Evolutionary conservation across 23 red algal genomes (phyloP).

Genomic region (Pyropia yezoensis): DNA sequence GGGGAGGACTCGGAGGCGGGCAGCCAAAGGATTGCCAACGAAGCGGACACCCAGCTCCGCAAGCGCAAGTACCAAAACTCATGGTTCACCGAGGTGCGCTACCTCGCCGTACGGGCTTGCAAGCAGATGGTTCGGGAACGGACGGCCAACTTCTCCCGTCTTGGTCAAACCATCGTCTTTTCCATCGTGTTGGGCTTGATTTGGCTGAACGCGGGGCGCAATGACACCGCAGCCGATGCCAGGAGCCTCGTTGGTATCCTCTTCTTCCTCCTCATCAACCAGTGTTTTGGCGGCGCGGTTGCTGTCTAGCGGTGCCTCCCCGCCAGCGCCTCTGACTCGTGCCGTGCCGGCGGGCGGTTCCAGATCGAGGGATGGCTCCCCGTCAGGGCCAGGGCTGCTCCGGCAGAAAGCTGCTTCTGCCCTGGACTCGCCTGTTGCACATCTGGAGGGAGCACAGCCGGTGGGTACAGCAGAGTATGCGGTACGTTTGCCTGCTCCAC

Average conservation of each 20-base stretch:
- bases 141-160: slow-evolving; percentile 48
- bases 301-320: too few relatives aligned
- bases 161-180: slow-evolving; percentile 83
- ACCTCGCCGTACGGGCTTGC: slow-evolving; percentile 37
- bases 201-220: slow-evolving; percentile 74
- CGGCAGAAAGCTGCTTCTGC: too few relatives aligned
- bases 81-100: slow-evolving; percentile 58
- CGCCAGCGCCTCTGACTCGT: too few relatives aligned
- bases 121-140: slow-evolving; percentile 63
- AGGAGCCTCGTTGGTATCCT: slow-evolving; percentile 47
- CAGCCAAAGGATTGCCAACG: not conserved
- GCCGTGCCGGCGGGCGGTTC: too few relatives aligned
- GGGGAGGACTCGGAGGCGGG: slow-evolving; percentile 9
- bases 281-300: slow-evolving; percentile 66
- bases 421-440: too few relatives aligned
- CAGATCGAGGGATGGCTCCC: too few relatives aligned
- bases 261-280: slow-evolving; percentile 98
- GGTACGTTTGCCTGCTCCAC: too few relatives aligned
- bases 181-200: slow-evolving; percentile 73
- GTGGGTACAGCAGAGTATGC: too few relatives aligned
- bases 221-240: slow-evolving; percentile 13
- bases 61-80: slow-evolving; percentile 12
- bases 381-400: too few relatives aligned
- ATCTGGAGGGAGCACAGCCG: too few relatives aligned
- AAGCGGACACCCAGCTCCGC: not conserved